Percentiles rank a stretch among this genome's conserved stretches.
These are phyloP conservation scores for Candida adriatica DNA, from an alignment of 805 yeast species.

Conservation along the genomic window DNA sequence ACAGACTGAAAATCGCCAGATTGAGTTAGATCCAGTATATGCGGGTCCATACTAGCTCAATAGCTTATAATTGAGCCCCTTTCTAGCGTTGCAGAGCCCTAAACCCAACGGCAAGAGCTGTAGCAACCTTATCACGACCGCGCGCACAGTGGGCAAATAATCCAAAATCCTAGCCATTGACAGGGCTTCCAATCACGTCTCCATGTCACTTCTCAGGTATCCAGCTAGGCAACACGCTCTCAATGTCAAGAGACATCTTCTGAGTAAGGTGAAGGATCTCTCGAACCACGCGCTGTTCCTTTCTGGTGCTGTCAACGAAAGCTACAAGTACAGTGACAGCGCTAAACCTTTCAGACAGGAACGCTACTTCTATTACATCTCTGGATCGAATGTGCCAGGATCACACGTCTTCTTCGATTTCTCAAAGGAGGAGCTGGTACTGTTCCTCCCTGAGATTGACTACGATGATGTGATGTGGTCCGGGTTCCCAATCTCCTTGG, in stretches of 20 bases:
- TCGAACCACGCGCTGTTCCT: constrained; percentile 41
- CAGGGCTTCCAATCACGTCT: no score
- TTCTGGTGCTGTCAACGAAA: constrained; percentile 52
- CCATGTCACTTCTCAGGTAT: no score
- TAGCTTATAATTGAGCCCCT: no score
- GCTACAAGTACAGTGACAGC: constrained; percentile 74
- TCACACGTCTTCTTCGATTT: constrained; percentile 58
- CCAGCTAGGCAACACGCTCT: constrained; percentile 79
- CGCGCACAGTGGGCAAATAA: no score
- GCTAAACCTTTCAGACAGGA: constrained; percentile 77
- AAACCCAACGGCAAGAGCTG: no score
- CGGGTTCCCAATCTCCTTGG: constrained; percentile 69
- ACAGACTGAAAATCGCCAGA: no score
- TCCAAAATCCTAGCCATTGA: no score
- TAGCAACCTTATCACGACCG: no score
- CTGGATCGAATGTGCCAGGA: constrained; percentile 81
- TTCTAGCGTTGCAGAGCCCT: no score
- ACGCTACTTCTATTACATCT: constrained; percentile 80
- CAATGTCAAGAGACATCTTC: constrained; percentile 38
- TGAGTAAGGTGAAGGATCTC: constrained; percentile 18
- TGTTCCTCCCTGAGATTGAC: constrained; percentile 80
- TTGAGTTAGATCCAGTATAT: no score
- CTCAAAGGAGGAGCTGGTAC: constrained; percentile 45
- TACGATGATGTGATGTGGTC: constrained; percentile 95
- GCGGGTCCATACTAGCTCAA: no score